Percentiles rank a stretch among this genome's conserved stretches.
Conservation (phyloP, 768 basidiomycete genomes). For the Pilatotrama ljubarskyi region DNA sequence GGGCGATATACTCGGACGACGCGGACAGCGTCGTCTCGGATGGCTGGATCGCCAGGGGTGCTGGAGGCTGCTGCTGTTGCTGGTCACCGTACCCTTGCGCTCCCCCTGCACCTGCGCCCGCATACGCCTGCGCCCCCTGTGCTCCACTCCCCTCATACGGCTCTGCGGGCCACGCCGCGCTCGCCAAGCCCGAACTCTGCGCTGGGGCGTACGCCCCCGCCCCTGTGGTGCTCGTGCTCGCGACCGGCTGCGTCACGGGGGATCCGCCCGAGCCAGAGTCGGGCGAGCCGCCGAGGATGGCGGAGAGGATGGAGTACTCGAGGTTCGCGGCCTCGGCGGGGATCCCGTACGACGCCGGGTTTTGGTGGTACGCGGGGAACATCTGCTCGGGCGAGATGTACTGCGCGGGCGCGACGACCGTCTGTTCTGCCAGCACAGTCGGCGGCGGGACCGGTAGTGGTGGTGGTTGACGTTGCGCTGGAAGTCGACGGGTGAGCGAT, state of each 20-base stretch:
- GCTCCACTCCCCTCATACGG: slow-evolving; percentile 17
- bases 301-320: slow-evolving; percentile 93
- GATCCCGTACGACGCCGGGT: slow-evolving; percentile 51
- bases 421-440: slow-evolving; percentile 39
- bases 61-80: not conserved
- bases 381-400: slow-evolving; percentile 59
- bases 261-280: slow-evolving; percentile 29
- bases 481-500: slow-evolving; percentile 3
- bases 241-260: slow-evolving; percentile 13
- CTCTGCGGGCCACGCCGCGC: slow-evolving; percentile 40
- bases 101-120: slow-evolving; percentile 8
- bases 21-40: slow-evolving; percentile 35
- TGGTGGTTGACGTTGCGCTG: slow-evolving; percentile 8
- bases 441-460: not conserved
- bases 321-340: slow-evolving; percentile 90
- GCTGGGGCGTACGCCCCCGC: slow-evolving; percentile 20
- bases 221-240: slow-evolving; percentile 12
- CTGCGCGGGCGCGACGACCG: slow-evolving; percentile 21
- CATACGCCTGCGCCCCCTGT: slow-evolving; percentile 3
- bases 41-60: slow-evolving; percentile 34
- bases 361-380: slow-evolving; percentile 54
- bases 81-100: slow-evolving; percentile 23
- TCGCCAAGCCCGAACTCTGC: slow-evolving; percentile 27
- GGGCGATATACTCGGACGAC: slow-evolving; percentile 27
- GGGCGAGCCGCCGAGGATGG: slow-evolving; percentile 66